Conservation (phyloP, 495 filamentous ascomycete genomes). For the Parachaetomium inaequale region DNA sequence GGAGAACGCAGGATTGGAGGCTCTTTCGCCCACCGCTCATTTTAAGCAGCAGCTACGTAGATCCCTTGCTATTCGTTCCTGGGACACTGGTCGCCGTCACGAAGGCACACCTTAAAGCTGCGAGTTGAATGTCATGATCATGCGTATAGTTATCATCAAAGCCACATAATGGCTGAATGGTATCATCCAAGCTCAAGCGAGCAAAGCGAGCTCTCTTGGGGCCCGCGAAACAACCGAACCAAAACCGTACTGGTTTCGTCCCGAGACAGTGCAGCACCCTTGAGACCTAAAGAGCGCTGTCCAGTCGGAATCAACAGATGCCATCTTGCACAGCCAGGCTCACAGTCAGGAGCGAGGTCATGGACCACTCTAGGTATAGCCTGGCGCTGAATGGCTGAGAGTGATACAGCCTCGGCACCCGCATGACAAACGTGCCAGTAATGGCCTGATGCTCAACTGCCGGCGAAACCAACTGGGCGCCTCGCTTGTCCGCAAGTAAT, state of each 20-base stretch:
- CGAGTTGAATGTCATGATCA: background rate
- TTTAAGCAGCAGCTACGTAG: no score
- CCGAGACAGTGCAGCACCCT: background rate
- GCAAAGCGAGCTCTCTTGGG: background rate
- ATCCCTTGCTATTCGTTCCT: no score
- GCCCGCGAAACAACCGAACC: background rate
- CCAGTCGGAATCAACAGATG: background rate
- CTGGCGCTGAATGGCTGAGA: background rate
- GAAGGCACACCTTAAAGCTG: background rate
- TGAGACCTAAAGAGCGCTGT: background rate
- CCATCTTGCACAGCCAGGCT: background rate
- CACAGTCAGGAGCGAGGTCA: background rate
- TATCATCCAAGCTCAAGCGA: background rate
- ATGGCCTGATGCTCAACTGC: background rate
- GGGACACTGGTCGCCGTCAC: background rate
- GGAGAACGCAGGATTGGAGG: no score
- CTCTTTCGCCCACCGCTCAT: no score
- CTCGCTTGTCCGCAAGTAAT: background rate
- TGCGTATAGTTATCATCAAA: slow-evolving; percentile 5
- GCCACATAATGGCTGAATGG: background rate
- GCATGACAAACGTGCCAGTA: background rate
- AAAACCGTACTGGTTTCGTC: background rate
- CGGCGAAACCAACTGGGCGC: background rate
- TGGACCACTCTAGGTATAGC: background rate
- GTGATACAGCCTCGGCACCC: background rate